phyloP scores from a whole-genome alignment of 139 green algal genomes.

The Mesostigma viride region DNA sequence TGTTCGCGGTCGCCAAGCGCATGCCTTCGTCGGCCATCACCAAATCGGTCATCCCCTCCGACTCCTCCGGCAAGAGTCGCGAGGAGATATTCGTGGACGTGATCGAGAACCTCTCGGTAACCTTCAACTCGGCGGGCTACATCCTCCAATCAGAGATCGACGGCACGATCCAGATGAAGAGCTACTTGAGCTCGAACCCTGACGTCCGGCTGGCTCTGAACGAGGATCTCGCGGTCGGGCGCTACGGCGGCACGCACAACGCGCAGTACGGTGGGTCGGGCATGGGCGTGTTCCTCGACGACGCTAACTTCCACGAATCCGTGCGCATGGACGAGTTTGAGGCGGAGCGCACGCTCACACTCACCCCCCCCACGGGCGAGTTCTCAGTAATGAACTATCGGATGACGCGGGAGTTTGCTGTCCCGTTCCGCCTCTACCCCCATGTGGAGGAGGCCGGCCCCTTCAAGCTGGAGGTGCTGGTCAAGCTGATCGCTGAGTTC shows the following conservation, averaged over 20 bases:
- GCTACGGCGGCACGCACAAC: no score
- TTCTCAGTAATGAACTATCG: slow-evolving; percentile 93
- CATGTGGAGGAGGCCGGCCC: slow-evolving; percentile 42
- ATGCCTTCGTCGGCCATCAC: slow-evolving; percentile 24
- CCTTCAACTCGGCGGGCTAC: slow-evolving; percentile 76
- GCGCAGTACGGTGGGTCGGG: no score
- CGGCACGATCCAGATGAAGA: slow-evolving; percentile 74
- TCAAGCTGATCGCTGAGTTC: slow-evolving; percentile 37
- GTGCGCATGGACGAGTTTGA: slow-evolving; percentile 73
- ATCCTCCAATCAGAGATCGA: slow-evolving; percentile 71
- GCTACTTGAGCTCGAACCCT: slow-evolving; percentile 72
- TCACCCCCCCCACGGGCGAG: slow-evolving; percentile 59
- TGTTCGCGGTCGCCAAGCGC: slow-evolving; percentile 7
- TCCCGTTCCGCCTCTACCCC: slow-evolving; percentile 73
- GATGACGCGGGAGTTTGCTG: slow-evolving; percentile 62
- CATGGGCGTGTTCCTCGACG: slow-evolving; percentile 68
- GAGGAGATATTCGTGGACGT: slow-evolving; percentile 99
- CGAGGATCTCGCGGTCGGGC: slow-evolving; percentile 71
- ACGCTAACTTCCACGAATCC: slow-evolving; percentile 77
- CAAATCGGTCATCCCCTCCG: slow-evolving; percentile 27
- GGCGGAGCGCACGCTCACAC: slow-evolving; percentile 69
- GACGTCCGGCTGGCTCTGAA: slow-evolving; percentile 75
- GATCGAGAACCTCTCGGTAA: slow-evolving; percentile 83
- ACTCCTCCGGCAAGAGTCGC: slow-evolving; percentile 15
- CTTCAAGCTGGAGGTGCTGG: slow-evolving; percentile 36